Evolutionary conservation across 805 yeast genomes (phyloP), one percentile per base, ranked within the genome.

Genomic region (Saturnispora silvae): DNA sequence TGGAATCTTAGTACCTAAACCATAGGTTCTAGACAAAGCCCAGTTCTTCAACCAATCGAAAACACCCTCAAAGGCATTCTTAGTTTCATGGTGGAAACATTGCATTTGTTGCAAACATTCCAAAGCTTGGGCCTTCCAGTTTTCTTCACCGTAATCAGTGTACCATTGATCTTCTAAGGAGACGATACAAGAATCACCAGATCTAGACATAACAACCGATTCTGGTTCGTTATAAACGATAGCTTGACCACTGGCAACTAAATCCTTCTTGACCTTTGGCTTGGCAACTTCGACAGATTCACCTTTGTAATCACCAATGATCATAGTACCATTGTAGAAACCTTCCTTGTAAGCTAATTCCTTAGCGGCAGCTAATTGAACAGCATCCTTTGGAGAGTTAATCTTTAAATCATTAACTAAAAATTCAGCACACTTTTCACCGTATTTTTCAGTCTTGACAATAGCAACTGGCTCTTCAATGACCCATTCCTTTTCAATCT

Each of bases 91-190:
- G 37, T 79, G 69, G 67, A 72, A 89, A 9, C 87, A 72, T 57
- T 81, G 73, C 89, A 92, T 77, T 42, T 61, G 57, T 33, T 68
- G 69, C 44, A 92, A 70, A 58, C 94, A 81, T 51, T 81, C 92
- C 45, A 77, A 63, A 37, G 96, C 94, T 56, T 72, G 75, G 13
- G 67, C 61, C 56, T 81, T 83, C 98, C 98, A 92, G 13, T 63
- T 49, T 49, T 75, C 84, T 71, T 92, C 98, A 70, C 98, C 98
- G 54, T 92, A 92, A 59, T 92, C 96, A 51, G 84, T 72, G 61
- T 76, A 92, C 98, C 98, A 92, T 68, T 92, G 98, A 63, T 92
- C 97, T 64, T 94, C 97, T 36, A 92, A 72, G 5, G 97, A 85
- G 28, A 92, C 98, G 51, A 89, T 77, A 71, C 98, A 92, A 42